phyloP scores from a whole-genome alignment of 2,329 filamentous ascomycete genomes.

The Aureobasidium musti region DNA sequence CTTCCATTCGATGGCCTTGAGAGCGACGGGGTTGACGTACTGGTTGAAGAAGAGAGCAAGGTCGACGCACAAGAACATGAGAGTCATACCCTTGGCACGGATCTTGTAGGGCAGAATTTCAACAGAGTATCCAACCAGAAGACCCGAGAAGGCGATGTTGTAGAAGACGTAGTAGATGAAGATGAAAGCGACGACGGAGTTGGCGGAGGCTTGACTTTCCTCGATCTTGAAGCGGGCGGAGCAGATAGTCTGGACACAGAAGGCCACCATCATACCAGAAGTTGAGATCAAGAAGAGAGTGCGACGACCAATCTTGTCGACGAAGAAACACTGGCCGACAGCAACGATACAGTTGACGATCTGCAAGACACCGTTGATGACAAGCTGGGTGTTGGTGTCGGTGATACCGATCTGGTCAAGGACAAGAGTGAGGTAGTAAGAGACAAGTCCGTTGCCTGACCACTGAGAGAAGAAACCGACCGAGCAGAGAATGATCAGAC shows the following conservation, averaged over 20 bases:
- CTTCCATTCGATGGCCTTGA: conserved; percentile 37
- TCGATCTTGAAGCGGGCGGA: conserved; percentile 35
- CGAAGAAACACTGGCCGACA: conserved; percentile 45
- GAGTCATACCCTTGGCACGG: conserved; percentile 48
- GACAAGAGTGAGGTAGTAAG: conserved; percentile 45
- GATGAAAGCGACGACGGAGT: conserved; percentile 41
- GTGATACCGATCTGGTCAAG: conserved; percentile 44
- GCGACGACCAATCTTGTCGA: conserved; percentile 42
- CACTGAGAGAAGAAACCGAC: conserved; percentile 61
- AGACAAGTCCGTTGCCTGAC: conserved; percentile 57
- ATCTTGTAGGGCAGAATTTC: conserved; percentile 54
- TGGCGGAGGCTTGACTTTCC: conserved; percentile 35
- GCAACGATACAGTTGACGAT: conserved; percentile 63
- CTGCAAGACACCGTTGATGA: conserved; percentile 56
- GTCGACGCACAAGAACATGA: conserved; percentile 51
- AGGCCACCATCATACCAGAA: conserved; percentile 45
- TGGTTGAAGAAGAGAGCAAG: conserved; percentile 50
- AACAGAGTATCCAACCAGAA: conserved; percentile 49
- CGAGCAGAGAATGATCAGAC: conserved; percentile 56
- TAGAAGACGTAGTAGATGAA: conserved; percentile 42
- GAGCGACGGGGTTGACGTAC: conserved; percentile 41
- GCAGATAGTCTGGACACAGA: conserved; percentile 47
- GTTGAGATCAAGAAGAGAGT: conserved; percentile 44
- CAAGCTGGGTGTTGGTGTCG: conserved; percentile 42
- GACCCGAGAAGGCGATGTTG: conserved; percentile 47